These are phyloP conservation scores for Biscogniauxia marginata DNA, from an alignment of 2,329 filamentous ascomycete genomes.

Conservation along the genomic window DNA sequence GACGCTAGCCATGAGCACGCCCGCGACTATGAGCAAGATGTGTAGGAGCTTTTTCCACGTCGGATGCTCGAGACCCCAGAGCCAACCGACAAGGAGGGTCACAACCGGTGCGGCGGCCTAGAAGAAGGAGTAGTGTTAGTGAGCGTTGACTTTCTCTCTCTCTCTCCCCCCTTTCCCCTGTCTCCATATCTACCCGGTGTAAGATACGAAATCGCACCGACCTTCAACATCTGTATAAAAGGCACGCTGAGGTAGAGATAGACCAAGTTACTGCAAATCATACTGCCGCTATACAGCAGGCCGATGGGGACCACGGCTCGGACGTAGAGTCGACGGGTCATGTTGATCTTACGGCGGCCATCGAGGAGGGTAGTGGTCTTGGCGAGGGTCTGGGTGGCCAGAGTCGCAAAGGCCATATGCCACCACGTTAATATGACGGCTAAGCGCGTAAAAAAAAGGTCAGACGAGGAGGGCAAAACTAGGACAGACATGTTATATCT, in stretches of 20 bases:
- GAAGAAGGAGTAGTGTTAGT: slow-evolving; percentile 20
- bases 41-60: slow-evolving; percentile 45
- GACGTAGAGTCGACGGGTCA: slow-evolving; percentile 60
- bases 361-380: slow-evolving; percentile 63
- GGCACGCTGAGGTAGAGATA: slow-evolving; percentile 67
- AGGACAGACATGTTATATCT: neutral
- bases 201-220: slow-evolving; percentile 14
- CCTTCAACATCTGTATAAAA: slow-evolving; percentile 70
- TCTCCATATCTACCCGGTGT: neutral
- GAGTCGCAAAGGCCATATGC: slow-evolving; percentile 65
- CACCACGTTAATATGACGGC: slow-evolving; percentile 64
- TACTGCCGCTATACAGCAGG: slow-evolving; percentile 62
- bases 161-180: neutral
- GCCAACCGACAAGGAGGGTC: slow-evolving; percentile 65
- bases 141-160: neutral
- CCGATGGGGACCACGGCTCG: slow-evolving; percentile 66
- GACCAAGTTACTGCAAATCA: slow-evolving; percentile 66
- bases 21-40: slow-evolving; percentile 51
- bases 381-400: slow-evolving; percentile 65
- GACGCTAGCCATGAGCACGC: slow-evolving; percentile 51
- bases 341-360: slow-evolving; percentile 59
- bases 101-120: slow-evolving; percentile 65
- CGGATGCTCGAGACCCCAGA: slow-evolving; percentile 51
- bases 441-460: slow-evolving; percentile 31
- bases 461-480: neutral